These are phyloP conservation scores for Emergomyces orientalis DNA, from an alignment of 2,329 filamentous ascomycete genomes.

Conservation along the genomic window DNA sequence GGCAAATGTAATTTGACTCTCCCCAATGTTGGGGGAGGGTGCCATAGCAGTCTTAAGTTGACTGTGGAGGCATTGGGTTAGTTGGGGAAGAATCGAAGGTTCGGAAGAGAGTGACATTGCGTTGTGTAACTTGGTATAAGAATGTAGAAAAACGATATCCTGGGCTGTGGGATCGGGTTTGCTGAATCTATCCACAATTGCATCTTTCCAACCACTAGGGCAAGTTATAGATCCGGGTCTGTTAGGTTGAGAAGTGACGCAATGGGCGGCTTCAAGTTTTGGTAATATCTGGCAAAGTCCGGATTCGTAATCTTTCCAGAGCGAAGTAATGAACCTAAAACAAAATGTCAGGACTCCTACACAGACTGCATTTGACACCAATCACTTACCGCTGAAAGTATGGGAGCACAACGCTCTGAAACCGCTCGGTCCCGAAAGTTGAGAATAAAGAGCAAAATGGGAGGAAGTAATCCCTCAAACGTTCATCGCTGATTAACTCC, in stretches of 20 bases:
- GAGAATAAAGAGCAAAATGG: constrained; percentile 76
- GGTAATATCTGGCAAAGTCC: constrained; percentile 61
- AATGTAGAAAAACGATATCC: constrained; percentile 59
- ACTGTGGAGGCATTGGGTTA: constrained; percentile 55
- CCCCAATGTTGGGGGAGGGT: constrained; percentile 50
- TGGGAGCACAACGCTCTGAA: constrained; percentile 66
- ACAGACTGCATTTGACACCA: neutral
- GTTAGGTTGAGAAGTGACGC: constrained; percentile 43
- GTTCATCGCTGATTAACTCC: constrained; percentile 54
- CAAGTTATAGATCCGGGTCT: constrained; percentile 33
- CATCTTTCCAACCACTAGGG: constrained; percentile 54
- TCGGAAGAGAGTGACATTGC: constrained; percentile 49
- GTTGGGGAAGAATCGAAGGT: constrained; percentile 56
- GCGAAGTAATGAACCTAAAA: constrained; percentile 59
- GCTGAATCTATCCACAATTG: constrained; percentile 62
- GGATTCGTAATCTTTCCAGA: constrained; percentile 62
- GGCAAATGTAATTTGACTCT: constrained; percentile 61
- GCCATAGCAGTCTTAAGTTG: constrained; percentile 58
- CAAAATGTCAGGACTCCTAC: constrained; percentile 18
- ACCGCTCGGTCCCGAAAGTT: constrained; percentile 62
- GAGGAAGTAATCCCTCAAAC: constrained; percentile 64
- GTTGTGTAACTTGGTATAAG: constrained; percentile 55
- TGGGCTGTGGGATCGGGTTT: constrained; percentile 36
- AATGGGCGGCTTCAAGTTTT: constrained; percentile 43
- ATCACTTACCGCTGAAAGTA: constrained; percentile 63